Conservation (phyloP, 1,139 yeast species). For the Candida dubliniensis region DNA sequence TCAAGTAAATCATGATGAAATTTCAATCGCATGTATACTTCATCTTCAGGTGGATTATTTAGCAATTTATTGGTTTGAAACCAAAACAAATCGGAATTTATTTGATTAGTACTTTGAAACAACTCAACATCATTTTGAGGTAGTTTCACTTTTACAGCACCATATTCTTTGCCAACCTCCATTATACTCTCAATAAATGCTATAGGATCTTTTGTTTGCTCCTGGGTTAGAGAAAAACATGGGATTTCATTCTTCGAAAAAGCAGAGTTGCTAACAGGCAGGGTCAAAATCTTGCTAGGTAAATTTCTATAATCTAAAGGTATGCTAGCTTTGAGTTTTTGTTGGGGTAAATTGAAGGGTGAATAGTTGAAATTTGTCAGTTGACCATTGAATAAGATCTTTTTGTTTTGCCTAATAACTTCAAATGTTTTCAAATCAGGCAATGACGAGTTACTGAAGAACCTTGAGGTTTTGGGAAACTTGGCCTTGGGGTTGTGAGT, state of each 20-base stretch:
- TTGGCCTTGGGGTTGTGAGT: conserved; percentile 13
- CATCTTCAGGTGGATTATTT: conserved; percentile 31
- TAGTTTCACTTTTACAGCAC: conserved; percentile 74
- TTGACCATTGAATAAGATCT: conserved; percentile 28
- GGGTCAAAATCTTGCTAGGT: conserved; percentile 29
- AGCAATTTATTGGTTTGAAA: conserved; percentile 18
- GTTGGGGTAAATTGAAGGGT: conserved; percentile 47
- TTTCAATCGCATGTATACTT: conserved; percentile 27
- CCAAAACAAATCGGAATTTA: conserved; percentile 17
- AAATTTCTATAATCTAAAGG: conserved; percentile 38
- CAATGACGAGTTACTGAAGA: conserved; percentile 27
- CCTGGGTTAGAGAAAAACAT: conserved; percentile 43
- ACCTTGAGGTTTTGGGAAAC: conserved; percentile 39
- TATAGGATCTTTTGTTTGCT: conserved; percentile 49
- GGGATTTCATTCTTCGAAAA: conserved; percentile 39
- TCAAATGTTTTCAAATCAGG: conserved; percentile 30
- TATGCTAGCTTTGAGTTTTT: conserved; percentile 38
- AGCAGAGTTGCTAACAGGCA: neutral
- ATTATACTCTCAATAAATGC: conserved; percentile 47
- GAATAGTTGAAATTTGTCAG: conserved; percentile 36
- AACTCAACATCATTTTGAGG: conserved; percentile 40
- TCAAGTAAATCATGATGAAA: conserved; percentile 31
- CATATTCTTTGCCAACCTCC: conserved; percentile 51
- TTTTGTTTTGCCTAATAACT: conserved; percentile 19
- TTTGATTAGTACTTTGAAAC: conserved; percentile 16